Conservation (phyloP, 345 rosid genomes). For the Isatis tinctoria region DNA sequence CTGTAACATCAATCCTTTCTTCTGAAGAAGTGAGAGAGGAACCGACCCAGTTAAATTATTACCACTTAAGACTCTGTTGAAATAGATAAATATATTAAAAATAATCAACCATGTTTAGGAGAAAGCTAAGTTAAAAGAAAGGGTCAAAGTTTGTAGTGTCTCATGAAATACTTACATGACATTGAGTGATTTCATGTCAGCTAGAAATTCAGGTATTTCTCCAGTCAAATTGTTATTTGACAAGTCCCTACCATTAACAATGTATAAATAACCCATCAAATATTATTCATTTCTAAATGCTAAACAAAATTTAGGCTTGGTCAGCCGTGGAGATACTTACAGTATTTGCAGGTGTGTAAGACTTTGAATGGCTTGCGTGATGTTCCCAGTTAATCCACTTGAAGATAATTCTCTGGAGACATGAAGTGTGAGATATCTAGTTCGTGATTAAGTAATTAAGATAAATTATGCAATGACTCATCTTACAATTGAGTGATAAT, state of each 20-base stretch:
- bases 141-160: background rate
- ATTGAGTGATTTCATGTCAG: slow-evolving; percentile 37
- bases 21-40: slow-evolving; percentile 37
- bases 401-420: slow-evolving; percentile 30
- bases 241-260: slow-evolving; percentile 38
- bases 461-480: background rate
- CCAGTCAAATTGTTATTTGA: slow-evolving; percentile 48
- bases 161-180: slow-evolving; percentile 42
- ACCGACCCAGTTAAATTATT: slow-evolving; percentile 44
- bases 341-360: slow-evolving; percentile 28
- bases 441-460: background rate
- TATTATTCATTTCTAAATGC: background rate
- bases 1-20: slow-evolving; percentile 22
- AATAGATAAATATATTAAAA: background rate
- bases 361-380: slow-evolving; percentile 23
- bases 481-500: slow-evolving; percentile 18
- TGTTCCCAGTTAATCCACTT: slow-evolving; percentile 37
- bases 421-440: background rate
- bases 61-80: slow-evolving; percentile 36
- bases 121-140: background rate
- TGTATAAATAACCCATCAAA: background rate
- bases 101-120: background rate
- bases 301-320: background rate
- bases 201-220: slow-evolving; percentile 41
- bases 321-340: slow-evolving; percentile 27